A percentile compares a stretch with the other conserved stretches of the same genome.
phyloP scores from a whole-genome alignment of 495 filamentous ascomycete species.

The Amorphotheca resinae region DNA sequence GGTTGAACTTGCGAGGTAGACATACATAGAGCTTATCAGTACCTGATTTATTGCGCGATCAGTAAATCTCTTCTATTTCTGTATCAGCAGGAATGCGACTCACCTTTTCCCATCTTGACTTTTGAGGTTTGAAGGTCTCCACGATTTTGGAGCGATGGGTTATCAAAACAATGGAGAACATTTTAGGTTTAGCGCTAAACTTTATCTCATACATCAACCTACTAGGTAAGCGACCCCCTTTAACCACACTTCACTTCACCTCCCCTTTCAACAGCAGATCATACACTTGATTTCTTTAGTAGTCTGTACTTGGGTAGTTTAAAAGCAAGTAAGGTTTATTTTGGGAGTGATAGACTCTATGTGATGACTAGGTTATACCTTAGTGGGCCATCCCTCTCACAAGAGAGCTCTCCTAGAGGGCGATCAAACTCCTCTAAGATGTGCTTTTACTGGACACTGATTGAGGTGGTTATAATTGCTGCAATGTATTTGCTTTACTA shows the following conservation, averaged over 20 bases:
- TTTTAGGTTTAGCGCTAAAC: conserved; percentile 1
- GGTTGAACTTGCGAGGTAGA: conserved; percentile 5
- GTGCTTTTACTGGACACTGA: too few species aligned
- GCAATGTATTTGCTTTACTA: too few species aligned
- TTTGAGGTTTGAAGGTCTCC: neutral
- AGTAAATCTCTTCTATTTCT: neutral
- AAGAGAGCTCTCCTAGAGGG: too few species aligned
- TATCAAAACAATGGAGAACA: neutral
- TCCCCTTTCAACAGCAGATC: neutral
- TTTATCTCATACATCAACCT: conserved; percentile 5
- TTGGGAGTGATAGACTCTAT: too few species aligned
- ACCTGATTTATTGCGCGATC: conserved; percentile 19
- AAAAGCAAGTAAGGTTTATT: too few species aligned
- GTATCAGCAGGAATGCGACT: conserved; percentile 1
- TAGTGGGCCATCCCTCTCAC: too few species aligned
- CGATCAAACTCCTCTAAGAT: too few species aligned
- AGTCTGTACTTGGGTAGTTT: neutral
- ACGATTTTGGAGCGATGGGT: neutral
- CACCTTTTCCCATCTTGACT: conserved; percentile 19
- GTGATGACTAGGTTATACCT: too few species aligned
- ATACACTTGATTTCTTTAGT: neutral
- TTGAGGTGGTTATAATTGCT: too few species aligned
- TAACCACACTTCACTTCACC: neutral
- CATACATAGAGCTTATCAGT: conserved; percentile 69
- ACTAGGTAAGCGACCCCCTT: neutral